Evolutionary conservation across 2,329 filamentous ascomycete species (phyloP).

Genomic region (Exophiala oligosperma): DNA sequence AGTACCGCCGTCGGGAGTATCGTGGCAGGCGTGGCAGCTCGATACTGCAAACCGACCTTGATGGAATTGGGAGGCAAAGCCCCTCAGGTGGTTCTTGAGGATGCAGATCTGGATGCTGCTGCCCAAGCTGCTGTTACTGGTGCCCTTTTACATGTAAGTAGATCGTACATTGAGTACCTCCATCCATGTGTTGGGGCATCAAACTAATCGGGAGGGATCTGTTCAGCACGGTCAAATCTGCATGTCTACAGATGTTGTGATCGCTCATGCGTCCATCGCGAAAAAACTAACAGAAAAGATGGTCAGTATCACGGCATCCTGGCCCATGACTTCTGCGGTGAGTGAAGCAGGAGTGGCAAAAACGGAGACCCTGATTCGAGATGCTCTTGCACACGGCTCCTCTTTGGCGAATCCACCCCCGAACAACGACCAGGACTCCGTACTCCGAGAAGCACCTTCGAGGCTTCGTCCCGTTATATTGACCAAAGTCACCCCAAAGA

Average conservation of each 20-base stretch:
- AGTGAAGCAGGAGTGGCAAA: constrained; percentile 34
- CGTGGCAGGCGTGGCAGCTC: constrained; percentile 67
- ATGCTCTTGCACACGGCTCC: constrained; percentile 60
- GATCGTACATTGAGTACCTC: background rate
- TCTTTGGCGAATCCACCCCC: constrained; percentile 46
- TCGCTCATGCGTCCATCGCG: constrained; percentile 2
- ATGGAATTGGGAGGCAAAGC: constrained; percentile 83
- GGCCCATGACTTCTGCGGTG: background rate
- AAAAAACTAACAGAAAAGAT: background rate
- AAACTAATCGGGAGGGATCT: background rate
- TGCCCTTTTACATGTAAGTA: constrained; percentile 21
- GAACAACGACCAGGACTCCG: background rate
- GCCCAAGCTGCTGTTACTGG: constrained; percentile 39
- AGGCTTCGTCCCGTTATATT: constrained; percentile 57
- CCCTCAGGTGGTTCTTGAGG: constrained; percentile 72
- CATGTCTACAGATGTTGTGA: constrained; percentile 42
- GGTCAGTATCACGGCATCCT: background rate
- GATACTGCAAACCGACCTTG: constrained; percentile 74
- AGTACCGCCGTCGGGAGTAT: constrained; percentile 69
- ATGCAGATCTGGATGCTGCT: constrained; percentile 62
- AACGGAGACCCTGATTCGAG: constrained; percentile 50
- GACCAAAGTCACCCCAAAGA: constrained; percentile 56
- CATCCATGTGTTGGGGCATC: too few species aligned
- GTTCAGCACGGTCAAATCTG: constrained; percentile 23
- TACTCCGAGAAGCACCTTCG: background rate